Evolutionary conservation across 805 yeast species (phyloP), one percentile per base, ranked within the genome.

Genomic region (Nakazawaea ernobii): DNA sequence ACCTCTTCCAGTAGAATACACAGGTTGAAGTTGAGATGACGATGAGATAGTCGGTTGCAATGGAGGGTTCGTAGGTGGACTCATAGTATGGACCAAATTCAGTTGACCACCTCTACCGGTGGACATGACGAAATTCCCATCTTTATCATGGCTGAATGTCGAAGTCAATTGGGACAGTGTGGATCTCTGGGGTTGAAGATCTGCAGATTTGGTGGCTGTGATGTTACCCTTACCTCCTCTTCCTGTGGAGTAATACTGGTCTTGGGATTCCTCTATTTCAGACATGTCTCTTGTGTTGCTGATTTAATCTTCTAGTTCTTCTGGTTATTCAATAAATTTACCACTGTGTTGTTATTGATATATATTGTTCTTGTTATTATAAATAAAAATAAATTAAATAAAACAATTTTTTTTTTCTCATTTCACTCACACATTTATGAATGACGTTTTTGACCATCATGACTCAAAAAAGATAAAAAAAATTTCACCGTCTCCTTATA

Each of bases 91-190:
- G 43, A 67, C 60, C 42, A 75, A 68, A 54, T 77, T 77, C 11
- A 80, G 80, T 4, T 77, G 77, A 8, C 82, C 83, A 29, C 83
- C 83, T 53, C 82, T 62, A 7, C 82, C 82, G 0, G 81, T 72
- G n/a, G 79, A 70, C 49, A 73, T 67, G 49, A 66, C 68, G 6
- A 67, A 66, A 13, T 60, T 55, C 2, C 65, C 67, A 26, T 62
- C 53, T 35, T 55, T 59, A 41, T 62, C 66, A 20, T 61, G 63
- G 45, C 54, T 53, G 49, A 53, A 59, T 13, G 57, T 54, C 10
- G 62, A 57, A 17, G 52, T 53, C 30, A 48, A 35, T 9, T 47
- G 42, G 1, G 49, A 49, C 10, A 38, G 44, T 43, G 48, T 51
- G 48, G 56, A 53, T 27, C 42, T 43, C 17, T 20, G 36, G 5